Percentiles rank a stretch among this genome's conserved stretches.
phyloP scores from a whole-genome alignment of 2,329 filamentous ascomycete genomes.

The Neodidymelliopsis sp. region DNA sequence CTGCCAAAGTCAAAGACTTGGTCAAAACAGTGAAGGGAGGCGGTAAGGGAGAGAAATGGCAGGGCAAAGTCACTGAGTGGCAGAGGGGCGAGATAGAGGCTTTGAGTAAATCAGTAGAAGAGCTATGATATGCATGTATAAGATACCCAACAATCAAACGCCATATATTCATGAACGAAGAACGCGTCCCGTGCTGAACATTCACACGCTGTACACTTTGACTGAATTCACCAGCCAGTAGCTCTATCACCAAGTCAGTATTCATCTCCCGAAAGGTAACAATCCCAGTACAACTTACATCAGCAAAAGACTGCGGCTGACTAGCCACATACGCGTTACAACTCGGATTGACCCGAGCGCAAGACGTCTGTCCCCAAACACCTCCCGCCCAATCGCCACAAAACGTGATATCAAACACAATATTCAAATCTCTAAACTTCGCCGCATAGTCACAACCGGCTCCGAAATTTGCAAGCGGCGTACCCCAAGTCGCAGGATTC shows the following conservation, averaged over 20 bases:
- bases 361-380: conserved; percentile 49
- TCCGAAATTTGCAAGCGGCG: conserved; percentile 48
- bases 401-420: conserved; percentile 61
- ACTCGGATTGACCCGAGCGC: conserved; percentile 40
- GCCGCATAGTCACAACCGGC: conserved; percentile 47
- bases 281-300: conserved; percentile 30
- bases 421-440: conserved; percentile 47
- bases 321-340: conserved; percentile 50
- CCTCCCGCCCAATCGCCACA: conserved; percentile 64
- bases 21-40: conserved; percentile 41
- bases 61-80: conserved; percentile 45
- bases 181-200: no score
- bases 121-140: conserved; percentile 3
- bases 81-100: conserved; percentile 43
- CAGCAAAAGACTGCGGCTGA: conserved; percentile 48
- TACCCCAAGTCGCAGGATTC: conserved; percentile 53
- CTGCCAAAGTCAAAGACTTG: conserved; percentile 33
- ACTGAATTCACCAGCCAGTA: conserved; percentile 52
- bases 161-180: neutral
- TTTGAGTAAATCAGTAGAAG: conserved; percentile 30
- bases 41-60: conserved; percentile 45
- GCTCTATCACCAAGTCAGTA: conserved; percentile 29
- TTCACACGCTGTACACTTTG: conserved; percentile 48
- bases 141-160: conserved; percentile 6
- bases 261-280: rapidly evolving